Base-by-base conservation (phyloP, 1,284 basidiomycete genomes). In the Papiliotrema nemorosa region DNA sequence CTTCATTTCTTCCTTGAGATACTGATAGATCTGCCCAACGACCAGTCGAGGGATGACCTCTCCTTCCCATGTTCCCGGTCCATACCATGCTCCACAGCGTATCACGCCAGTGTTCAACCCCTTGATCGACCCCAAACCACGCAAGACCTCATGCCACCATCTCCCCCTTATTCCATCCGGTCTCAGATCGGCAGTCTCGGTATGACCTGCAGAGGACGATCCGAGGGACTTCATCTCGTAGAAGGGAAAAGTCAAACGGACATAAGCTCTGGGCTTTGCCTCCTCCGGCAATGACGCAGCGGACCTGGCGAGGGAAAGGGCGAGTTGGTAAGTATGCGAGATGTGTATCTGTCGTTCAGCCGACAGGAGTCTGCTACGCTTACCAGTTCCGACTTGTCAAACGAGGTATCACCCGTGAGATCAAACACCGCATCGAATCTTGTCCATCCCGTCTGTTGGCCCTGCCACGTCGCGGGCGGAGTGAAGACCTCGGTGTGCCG, bases 111-210 rank as follows among this genome's bases (percentile, higher is more conserved):
- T 80, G 69, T 90, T 90, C 47, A 92, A 78, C 45, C 75, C 82
- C 13, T 36, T 75, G 39, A 91, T 84, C n/a, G 81, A 80, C 34
- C 84, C 87, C 54, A 92, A 68, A 60, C 82, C 83, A 29, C 90
- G 81, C 36, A 89, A 74, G 1, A 85, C 82, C 77, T 92, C 90
- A 64, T 92, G 89, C 88, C 90, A 92, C 90, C 90, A 93, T 21
- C 79, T 82, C 12, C 90, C 89, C 48, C 85, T 76, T 4, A 83
- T 79, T 27, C 84, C 85, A 43, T 81, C 77, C 0, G 90, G 89
- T 64, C 85, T 85, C 33, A 85, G 75, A 53, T 86, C 84, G 9
- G 61, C 60, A 12, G 43, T 42, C 76, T 91, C 90, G 42, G 81
- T 76, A 55, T 86, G 82, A 13, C 78, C 62, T 24, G 80, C 78